Evolutionary conservation across 768 basidiomycete genomes (phyloP), one percentile per base, ranked within the genome.

Genomic region (Trametes meyenii): DNA sequence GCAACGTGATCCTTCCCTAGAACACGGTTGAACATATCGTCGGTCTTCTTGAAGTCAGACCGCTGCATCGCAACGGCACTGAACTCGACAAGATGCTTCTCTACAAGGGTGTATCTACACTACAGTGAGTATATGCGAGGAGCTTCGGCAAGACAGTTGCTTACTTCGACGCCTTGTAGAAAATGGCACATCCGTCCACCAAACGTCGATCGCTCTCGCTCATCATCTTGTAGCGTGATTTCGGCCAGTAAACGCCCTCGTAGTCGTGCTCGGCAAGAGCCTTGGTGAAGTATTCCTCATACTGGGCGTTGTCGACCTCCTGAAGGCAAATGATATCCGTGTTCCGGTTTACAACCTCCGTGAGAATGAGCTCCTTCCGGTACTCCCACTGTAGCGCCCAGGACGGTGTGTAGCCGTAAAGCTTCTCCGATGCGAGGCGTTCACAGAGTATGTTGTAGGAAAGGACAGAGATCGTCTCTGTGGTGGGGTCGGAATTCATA

Each of bases 1-100:
- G 94, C 94, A 65, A 98, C 92, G 70, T 98, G 86, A 75, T 98
- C 96, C 73, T 94, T 92, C 63, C 90, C 90, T 67, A 98, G 84
- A 56, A 98, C 94, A 35, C 97, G 94, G 71, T 98, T 98, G 84
- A 98, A 98, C 95, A 98, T 96, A 78, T 98, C 96, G 70, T 98
- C 95, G 17, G 94, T 96, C 77, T 95, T 94, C 81, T 94, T 94
- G 78, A 95, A 94, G 73, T 96, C 94, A 51, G 89, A 85, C 26
- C 94, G 86, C 68, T 94, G 91, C 85, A 98, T 90, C 19, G 96
- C 96, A 64, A 95, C 83, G 38, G 90, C 84, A 71, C 89, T 92
- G 78, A 96, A 99, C 74, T 98, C 97, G 71, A 98, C 83, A 42
- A 95, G 85, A 55, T 95, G 89, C 67, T 91, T 92, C 78, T 98